Base-by-base conservation (phyloP, 306 rosid species). In the Quercus berberidifolia region DNA sequence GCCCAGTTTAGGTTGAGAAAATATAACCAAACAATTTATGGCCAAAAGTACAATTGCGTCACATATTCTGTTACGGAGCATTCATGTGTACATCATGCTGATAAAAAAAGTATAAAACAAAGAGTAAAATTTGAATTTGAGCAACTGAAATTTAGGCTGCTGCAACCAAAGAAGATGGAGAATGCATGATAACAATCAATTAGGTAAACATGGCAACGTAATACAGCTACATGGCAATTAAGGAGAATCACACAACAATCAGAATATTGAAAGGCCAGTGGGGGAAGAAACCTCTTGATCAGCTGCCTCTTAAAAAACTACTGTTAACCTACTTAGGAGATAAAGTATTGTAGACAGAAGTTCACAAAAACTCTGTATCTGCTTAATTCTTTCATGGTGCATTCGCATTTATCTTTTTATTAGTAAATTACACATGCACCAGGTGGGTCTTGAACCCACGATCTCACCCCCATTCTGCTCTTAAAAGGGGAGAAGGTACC, bases 111-210 rank as follows among this genome's bases (percentile, higher is more conserved):
- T 10, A 19, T 31, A 31, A 33, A 73, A 71, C 15, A 74, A 64
- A 80, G 33, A 57, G 23, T 54, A 41, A 80, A 35, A 19, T 56
- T 30, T 38, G 68, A 58, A 65, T 69, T 38, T 73, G 58, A 23
- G 60, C n/a, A 1, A 5, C 30, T 71, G 23, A 74, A 54, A 64
- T 78, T 71, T 69, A 71, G 68, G 74, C 25, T 26, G 73, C 28
- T 25, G 77, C 73, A 81, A 52, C 30, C 51, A 68, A n/a, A 80
- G 70, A 76, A 33, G 70, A 73, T 76, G 71, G 59, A 74, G 51
- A 56, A 38, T 55, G 21, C 63, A 54, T 17, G 43, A 78, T 51
- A 38, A 67, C 21, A 55, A 76, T 26, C 17, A 72, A 51, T 18
- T 23, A 70, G 17, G 55, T 55, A 31, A 31, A 33, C 30, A 62